Percentiles rank a stretch among this genome's conserved stretches.
Conservation (phyloP, 106 monocot species). For the Dioscorea dumetorum region DNA sequence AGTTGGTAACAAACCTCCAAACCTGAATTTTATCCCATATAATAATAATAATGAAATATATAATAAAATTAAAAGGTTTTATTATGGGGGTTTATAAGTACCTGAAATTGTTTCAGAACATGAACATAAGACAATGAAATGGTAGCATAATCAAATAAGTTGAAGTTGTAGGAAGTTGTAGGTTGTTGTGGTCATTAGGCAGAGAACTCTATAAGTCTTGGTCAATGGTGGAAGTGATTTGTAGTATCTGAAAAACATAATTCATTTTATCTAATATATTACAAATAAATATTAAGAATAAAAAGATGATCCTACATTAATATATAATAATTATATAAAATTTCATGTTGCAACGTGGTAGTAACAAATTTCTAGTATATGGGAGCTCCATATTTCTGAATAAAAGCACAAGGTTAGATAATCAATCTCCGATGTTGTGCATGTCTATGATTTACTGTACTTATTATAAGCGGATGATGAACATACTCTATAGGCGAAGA, state of each 20-base stretch:
- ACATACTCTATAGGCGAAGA: background rate
- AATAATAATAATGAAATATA: background rate
- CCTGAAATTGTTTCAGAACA: conserved; percentile 12
- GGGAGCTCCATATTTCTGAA: too few species aligned
- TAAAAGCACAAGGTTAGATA: too few species aligned
- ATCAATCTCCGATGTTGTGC: too few species aligned
- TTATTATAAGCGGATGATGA: background rate
- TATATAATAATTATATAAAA: too few species aligned
- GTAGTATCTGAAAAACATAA: conserved; percentile 9
- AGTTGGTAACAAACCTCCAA: conserved; percentile 11
- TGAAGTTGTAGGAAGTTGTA: background rate
- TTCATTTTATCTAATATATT: too few species aligned
- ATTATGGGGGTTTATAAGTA: background rate
- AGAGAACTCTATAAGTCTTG: conserved; percentile 12
- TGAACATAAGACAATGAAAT: conserved; percentile 6
- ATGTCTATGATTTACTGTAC: too few species aligned
- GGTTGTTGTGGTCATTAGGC: conserved; percentile 9
- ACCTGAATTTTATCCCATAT: conserved; percentile 6
- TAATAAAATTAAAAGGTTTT: background rate
- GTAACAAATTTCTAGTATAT: too few species aligned
- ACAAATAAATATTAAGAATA: too few species aligned
- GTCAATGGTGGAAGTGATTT: conserved; percentile 12
- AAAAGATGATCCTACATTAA: too few species aligned
- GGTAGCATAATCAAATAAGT: background rate
- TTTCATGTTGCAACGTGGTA: too few species aligned